These are phyloP conservation scores for Kwoniella mangroviensis DNA, from an alignment of 768 basidiomycete genomes.

Conservation along the genomic window DNA sequence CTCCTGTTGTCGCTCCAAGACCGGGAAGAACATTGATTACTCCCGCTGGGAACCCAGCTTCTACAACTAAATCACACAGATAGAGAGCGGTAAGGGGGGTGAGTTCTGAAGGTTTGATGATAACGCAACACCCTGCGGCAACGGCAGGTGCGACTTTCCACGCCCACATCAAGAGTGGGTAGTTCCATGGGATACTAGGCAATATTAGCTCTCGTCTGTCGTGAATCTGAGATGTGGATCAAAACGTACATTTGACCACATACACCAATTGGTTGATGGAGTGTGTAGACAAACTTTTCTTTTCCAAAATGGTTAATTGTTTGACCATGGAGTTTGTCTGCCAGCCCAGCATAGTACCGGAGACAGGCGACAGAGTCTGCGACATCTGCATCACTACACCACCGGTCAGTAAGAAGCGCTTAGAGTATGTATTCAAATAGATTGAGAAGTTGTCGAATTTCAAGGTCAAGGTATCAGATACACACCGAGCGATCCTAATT, in stretches of 20 bases:
- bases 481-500: slow-evolving; percentile 58
- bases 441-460: too few relatives aligned
- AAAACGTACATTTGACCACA: slow-evolving; percentile 58
- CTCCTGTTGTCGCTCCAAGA: slow-evolving; percentile 73
- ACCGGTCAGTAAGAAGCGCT: neutral
- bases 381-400: slow-evolving; percentile 62
- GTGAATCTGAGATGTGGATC: neutral
- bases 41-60: slow-evolving; percentile 87
- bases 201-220: neutral
- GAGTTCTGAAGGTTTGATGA: slow-evolving; percentile 81
- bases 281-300: slow-evolving; percentile 69
- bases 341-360: slow-evolving; percentile 84
- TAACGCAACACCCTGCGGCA: slow-evolving; percentile 75
- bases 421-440: neutral
- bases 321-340: slow-evolving; percentile 78
- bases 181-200: slow-evolving; percentile 72
- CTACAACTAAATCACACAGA: slow-evolving; percentile 63
- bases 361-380: slow-evolving; percentile 62
- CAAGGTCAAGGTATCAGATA: too few relatives aligned
- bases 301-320: slow-evolving; percentile 69
- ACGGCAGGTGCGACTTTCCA: slow-evolving; percentile 80
- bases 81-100: slow-evolving; percentile 71
- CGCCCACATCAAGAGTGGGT: slow-evolving; percentile 65
- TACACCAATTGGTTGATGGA: slow-evolving; percentile 66
- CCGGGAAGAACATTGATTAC: slow-evolving; percentile 78